A percentile compares a stretch with the other conserved stretches of the same genome.
These are phyloP conservation scores for Fusarium sp. DNA, from an alignment of 2,329 filamentous ascomycete species.

Conservation along the genomic window DNA sequence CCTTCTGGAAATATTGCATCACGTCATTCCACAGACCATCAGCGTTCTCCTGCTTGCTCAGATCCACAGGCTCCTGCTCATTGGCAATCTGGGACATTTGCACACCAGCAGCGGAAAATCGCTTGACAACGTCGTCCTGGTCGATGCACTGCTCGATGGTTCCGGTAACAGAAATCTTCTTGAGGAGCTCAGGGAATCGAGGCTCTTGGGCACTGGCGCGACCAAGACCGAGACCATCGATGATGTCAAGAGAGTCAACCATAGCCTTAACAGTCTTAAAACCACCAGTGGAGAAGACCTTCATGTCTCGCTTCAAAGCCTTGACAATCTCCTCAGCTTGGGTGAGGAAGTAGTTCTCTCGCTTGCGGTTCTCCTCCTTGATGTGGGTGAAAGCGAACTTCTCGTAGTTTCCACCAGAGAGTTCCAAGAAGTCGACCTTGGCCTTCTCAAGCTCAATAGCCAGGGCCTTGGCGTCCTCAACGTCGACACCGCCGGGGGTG, in stretches of 20 bases:
- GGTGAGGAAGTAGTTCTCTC: constrained; percentile 69
- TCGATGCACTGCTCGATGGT: constrained; percentile 18
- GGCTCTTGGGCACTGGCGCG: constrained; percentile 28
- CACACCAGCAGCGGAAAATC: constrained; percentile 19
- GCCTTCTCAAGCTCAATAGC: constrained; percentile 60
- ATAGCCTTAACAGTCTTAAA: constrained; percentile 24
- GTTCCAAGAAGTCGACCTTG: constrained; percentile 67
- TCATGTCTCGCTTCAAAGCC: constrained; percentile 26
- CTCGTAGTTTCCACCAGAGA: constrained; percentile 70
- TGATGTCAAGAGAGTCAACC: constrained; percentile 25
- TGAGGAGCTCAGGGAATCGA: constrained; percentile 4
- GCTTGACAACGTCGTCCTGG: constrained; percentile 18
- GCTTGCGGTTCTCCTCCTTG: constrained; percentile 64
- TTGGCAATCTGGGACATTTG: constrained; percentile 33
- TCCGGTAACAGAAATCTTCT: constrained; percentile 7
- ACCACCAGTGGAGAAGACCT: constrained; percentile 33
- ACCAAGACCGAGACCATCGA: constrained; percentile 29
- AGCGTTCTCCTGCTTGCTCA: constrained; percentile 29
- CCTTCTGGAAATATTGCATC: constrained; percentile 15
- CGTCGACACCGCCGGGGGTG: constrained; percentile 62
- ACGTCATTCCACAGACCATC: constrained; percentile 27
- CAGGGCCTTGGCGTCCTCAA: constrained; percentile 62
- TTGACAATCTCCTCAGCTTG: constrained; percentile 65
- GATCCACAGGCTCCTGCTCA: constrained; percentile 11
- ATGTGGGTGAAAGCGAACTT: constrained; percentile 62